These are phyloP conservation scores for Papiliotrema fonsecae DNA, from an alignment of 1,284 basidiomycete species.

Conservation along the genomic window DNA sequence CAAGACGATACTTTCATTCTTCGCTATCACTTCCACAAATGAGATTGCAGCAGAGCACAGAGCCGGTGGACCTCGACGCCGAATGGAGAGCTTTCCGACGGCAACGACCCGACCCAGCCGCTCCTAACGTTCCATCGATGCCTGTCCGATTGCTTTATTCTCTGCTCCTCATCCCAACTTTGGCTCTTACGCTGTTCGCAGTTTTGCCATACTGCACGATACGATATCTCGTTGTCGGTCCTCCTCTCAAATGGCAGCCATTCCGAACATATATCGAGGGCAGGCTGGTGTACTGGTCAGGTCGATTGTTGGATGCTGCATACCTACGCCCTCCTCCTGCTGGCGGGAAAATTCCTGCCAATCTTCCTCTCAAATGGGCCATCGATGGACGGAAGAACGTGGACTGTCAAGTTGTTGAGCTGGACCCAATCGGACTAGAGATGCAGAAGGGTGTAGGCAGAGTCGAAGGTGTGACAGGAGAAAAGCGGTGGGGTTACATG, in stretches of 20 bases:
- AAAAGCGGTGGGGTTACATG: conserved; percentile 15
- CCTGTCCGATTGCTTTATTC: background rate
- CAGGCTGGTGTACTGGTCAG: conserved; percentile 5
- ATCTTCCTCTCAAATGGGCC: conserved; percentile 4
- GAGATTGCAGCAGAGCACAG: background rate
- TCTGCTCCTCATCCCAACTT: background rate
- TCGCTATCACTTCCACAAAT: too few species aligned
- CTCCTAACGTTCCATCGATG: background rate
- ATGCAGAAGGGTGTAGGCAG: conserved; percentile 8
- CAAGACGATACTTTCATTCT: too few species aligned
- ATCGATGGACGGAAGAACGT: conserved; percentile 7
- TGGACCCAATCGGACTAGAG: conserved; percentile 5
- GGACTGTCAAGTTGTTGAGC: conserved; percentile 4
- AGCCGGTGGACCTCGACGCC: conserved; percentile 3
- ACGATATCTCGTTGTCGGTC: conserved; percentile 1
- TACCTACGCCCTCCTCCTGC: conserved; percentile 2
- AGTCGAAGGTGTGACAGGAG: conserved; percentile 4
- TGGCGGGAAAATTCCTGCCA: background rate
- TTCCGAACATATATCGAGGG: conserved; percentile 1
- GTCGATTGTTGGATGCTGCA: background rate
- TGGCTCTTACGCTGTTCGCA: background rate
- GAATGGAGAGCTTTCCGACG: conserved; percentile 1
- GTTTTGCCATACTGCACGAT: background rate
- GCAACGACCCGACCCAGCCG: background rate
- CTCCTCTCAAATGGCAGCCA: conserved; percentile 7